Base-by-base conservation (phyloP, 768 basidiomycete genomes). In the Pleurotus citrinopileatus region DNA sequence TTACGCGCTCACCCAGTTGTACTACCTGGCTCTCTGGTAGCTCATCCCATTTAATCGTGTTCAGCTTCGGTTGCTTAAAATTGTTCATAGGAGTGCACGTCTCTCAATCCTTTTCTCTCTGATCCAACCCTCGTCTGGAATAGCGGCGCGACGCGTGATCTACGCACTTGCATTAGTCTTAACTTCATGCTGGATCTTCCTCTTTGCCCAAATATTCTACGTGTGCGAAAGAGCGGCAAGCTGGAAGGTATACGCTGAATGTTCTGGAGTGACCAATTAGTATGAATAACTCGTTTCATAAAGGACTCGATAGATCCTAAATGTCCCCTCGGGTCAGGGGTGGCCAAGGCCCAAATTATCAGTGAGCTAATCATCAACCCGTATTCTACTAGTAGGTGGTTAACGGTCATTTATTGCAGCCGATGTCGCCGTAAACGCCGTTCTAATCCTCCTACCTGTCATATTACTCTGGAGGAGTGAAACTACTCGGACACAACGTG, bases 281-380 rank as follows among this genome's bases (percentile, higher is more conserved):
- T 47, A 57, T 53, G 40, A 53, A 17, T 32, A 57, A 42, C 8
- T 13, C 55, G 53, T 20, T 15, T 43, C 59, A 75, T 71, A 73
- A 69, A 76, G 54, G 19, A 70, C 26, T 17, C 22, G n/a, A 2
- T 44, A 2, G 48, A 55, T 22, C 65, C 75, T 0, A 71, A 72
- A 51, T 80, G 79, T 52, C 66, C 65, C 2, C 65, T 80, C 20
- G 69, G 71, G 22, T 58, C 61, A 13, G 66, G 72, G 53, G 70
- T 80, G 7, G 77, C 73, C 3, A 62, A 79, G 9, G 71, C 72
- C 7, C 77, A 80, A 59, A 64, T 79, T 29, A 68, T 69, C 59
- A 76, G 78, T 80, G 51, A 51, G 78, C 71, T 12, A 12, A n/a
- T n/a, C n/a, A n/a, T n/a, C n/a, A n/a, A n/a, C n/a, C n/a, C n/a